A percentile compares a stretch with the other conserved stretches of the same genome.
phyloP scores from a whole-genome alignment of 2,329 filamentous ascomycete genomes.

The Fusarium tricinctum region DNA sequence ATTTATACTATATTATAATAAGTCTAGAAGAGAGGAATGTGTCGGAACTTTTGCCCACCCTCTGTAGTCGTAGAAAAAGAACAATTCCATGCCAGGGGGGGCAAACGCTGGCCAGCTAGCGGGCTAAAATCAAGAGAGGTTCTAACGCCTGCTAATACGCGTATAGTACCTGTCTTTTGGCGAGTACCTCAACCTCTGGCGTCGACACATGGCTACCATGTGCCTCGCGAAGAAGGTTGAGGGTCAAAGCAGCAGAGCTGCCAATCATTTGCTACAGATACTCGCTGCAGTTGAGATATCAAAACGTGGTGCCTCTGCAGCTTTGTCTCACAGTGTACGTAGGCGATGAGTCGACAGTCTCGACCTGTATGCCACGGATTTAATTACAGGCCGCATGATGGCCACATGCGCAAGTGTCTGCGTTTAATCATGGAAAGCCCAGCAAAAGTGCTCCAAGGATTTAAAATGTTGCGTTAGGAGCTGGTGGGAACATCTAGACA shows the following conservation, averaged over 20 bases:
- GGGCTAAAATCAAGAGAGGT: not conserved
- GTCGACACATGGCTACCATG: conserved; percentile 33
- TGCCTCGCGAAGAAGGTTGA: conserved; percentile 24
- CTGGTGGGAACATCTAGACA: conserved; percentile 21
- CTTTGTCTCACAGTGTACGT: conserved; percentile 9
- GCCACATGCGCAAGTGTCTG: conserved; percentile 19
- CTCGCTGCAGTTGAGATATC: conserved; percentile 14
- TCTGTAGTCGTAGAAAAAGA: conserved; percentile 45
- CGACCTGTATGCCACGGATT: conserved; percentile 16
- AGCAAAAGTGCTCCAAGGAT: conserved; percentile 26
- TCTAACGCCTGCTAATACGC: conserved; percentile 31
- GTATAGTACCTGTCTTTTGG: conserved; percentile 24
- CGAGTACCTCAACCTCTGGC: conserved; percentile 33
- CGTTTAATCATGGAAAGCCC: conserved; percentile 1
- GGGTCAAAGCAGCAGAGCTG: conserved; percentile 35
- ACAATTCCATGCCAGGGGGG: conserved; percentile 50
- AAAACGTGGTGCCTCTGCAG: conserved; percentile 11
- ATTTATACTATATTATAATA: no score
- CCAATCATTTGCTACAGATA: conserved; percentile 37
- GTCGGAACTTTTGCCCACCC: no score
- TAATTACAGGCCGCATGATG: conserved; percentile 12
- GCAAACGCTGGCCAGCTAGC: not conserved
- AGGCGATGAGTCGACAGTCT: conserved; percentile 4
- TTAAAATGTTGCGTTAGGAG: conserved; percentile 28
- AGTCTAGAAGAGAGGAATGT: no score